Base-by-base conservation (phyloP, 768 basidiomycete genomes). In the Trametes villosa region DNA sequence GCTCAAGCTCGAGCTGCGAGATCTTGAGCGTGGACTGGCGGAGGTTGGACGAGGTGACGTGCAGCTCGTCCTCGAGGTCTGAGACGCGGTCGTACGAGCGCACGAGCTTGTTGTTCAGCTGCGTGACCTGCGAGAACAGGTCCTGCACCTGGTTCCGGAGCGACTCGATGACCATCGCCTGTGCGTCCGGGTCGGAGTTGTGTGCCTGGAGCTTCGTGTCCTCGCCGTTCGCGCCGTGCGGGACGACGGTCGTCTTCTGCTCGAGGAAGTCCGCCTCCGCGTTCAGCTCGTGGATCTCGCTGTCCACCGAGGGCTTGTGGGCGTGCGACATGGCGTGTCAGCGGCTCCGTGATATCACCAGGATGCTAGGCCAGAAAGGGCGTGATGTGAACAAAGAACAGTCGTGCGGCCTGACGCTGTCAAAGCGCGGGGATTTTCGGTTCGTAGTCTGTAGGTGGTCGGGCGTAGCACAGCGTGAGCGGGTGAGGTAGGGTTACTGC, bases 71-170 rank as follows among this genome's bases (percentile, higher is more conserved):
- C 71, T 98, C 96, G 51, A 99, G 82, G 79, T 93, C 88, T 18
- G 95, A 95, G 30, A 96, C 86, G 30, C 92, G 85, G 72, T 96
- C 92, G 74, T 97, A 96, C 2, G 92, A 92, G 61, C 86, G 81
- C 62, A 99, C 94, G 48, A 99, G 89, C 72, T 98, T 98, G 75
- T 80, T 77, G 74, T 98, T 98, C 64, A 98, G 88, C 70, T 91
- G 85, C 27, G 87, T 86, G 46, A 97, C 92, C 74, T 98, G 96
- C 17, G 90, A 86, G 70, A 93, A 87, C 44, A 98, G 81, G 71
- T 97, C 92, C 49, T 89, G 85, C 11, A 96, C 83, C 73, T 97
- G 94, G 1, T 79, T 70, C 22, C 93, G 88, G 29, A 98, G 79
- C 0, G 92, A 88, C 15, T 80, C 77, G 67, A 96, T 94, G 66